Evolutionary conservation across 139 green algal species (phyloP).

Genomic region (Micromonas pusilla): DNA sequence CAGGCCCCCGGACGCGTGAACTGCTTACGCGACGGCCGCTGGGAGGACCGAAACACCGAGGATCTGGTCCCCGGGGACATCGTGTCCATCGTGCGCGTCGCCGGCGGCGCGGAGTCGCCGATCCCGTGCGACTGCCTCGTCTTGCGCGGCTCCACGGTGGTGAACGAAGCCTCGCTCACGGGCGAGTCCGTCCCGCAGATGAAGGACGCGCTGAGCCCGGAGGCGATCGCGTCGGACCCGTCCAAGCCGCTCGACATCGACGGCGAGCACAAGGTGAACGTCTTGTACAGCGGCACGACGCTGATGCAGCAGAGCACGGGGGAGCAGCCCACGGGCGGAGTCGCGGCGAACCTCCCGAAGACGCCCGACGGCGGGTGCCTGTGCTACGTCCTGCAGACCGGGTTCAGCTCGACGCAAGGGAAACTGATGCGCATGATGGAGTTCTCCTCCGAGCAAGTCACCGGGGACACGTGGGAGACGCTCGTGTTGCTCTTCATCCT

Average conservation of each 20-base stretch:
- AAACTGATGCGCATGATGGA: slow-evolving; percentile 41
- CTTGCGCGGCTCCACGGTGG: slow-evolving; percentile 28
- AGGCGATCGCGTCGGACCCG: neutral
- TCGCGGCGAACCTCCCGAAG: neutral
- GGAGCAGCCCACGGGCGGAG: neutral
- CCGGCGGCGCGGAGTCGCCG: neutral
- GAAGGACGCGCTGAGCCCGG: slow-evolving; percentile 22
- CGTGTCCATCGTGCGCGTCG: slow-evolving; percentile 11
- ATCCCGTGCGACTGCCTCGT: slow-evolving; percentile 36
- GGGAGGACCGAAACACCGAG: slow-evolving; percentile 25
- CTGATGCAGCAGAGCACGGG: slow-evolving; percentile 32
- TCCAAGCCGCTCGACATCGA: slow-evolving; percentile 23
- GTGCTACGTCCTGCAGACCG: slow-evolving; percentile 36
- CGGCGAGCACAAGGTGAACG: slow-evolving; percentile 33
- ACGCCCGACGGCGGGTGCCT: slow-evolving; percentile 32
- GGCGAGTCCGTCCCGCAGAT: slow-evolving; percentile 35
- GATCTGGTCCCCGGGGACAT: slow-evolving; percentile 37
- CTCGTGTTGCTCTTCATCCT: slow-evolving; percentile 30
- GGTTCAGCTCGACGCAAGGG: slow-evolving; percentile 35
- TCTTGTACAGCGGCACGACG: slow-evolving; percentile 36
- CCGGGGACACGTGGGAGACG: slow-evolving; percentile 30
- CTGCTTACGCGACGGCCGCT: slow-evolving; percentile 17
- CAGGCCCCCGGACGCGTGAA: neutral
- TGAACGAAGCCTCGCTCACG: slow-evolving; percentile 37
- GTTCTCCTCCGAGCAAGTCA: slow-evolving; percentile 30